A percentile compares a stretch with the other conserved stretches of the same genome.
Evolutionary conservation across 2,329 filamentous ascomycete species (phyloP).

Genomic region (Achaetomium macrosporum): DNA sequence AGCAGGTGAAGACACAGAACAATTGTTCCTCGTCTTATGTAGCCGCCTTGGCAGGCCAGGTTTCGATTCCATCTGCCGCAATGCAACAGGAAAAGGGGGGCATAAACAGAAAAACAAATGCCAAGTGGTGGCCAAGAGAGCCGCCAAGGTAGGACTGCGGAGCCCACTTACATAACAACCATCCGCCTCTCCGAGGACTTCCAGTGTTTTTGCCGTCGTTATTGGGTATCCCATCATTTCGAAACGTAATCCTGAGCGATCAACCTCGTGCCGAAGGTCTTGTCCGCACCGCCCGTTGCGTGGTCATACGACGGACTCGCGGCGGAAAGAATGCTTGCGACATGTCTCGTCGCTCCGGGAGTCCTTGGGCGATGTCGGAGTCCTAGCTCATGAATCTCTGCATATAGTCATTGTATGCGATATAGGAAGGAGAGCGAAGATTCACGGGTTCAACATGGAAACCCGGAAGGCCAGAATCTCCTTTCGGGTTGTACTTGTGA

Average conservation of each 20-base stretch:
- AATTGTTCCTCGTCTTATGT: neutral
- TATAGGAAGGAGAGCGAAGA: too few relatives aligned
- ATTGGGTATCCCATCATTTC: slow-evolving; percentile 5
- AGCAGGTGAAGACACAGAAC: too few relatives aligned
- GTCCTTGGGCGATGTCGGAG: too few relatives aligned
- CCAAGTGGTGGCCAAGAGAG: slow-evolving; percentile 6
- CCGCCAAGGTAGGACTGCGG: slow-evolving; percentile 10
- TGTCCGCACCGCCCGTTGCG: neutral
- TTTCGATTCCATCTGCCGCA: neutral
- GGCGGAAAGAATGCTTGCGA: neutral
- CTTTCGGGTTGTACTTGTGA: too few relatives aligned
- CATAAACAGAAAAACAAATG: neutral
- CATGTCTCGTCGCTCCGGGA: neutral
- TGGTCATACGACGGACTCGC: neutral
- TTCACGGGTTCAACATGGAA: too few relatives aligned
- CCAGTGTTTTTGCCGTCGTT: neutral
- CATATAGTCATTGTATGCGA: too few relatives aligned
- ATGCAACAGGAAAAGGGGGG: neutral
- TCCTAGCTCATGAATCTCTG: too few relatives aligned
- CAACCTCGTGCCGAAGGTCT: slow-evolving; percentile 1
- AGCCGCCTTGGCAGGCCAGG: neutral
- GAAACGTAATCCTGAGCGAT: slow-evolving; percentile 11
- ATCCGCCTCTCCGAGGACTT: neutral
- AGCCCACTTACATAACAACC: slow-evolving; percentile 12
- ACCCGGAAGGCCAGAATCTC: too few relatives aligned